Evolutionary conservation across 768 basidiomycete genomes (phyloP), one percentile per base, ranked within the genome.

Genomic region (Pisolithus microcarpus): DNA sequence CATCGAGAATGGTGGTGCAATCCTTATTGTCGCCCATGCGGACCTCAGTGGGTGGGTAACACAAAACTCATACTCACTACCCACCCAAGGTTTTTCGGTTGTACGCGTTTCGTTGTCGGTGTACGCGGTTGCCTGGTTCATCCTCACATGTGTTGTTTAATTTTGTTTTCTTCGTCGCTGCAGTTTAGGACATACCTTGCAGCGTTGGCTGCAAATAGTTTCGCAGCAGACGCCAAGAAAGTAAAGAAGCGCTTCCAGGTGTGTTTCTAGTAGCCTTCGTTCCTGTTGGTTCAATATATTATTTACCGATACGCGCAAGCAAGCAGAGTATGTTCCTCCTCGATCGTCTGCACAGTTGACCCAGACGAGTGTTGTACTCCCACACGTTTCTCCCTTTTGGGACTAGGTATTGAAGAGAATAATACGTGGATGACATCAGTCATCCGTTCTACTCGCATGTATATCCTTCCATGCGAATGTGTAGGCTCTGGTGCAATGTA

Each of bases 341-440:
- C 85, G 87, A 55, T 85, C 93, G 23, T 96, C 98, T 64, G 96
- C 95, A 16, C 82, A 96, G 52, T 78, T 99, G 61, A 94, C 98
- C 51, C 95, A 97, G 68, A 96, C 94, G 16, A 95, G 1, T 98
- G 91, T 79, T 99, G 26, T 99, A 99, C 67, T 87, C 79, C 38
- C 86, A 87, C 56, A 84, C 94, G 48, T 95, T 96, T 76, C 98
- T 99, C 82, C 96, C 96, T 5, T n/a, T n/a, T n/a, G n/a, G n/a
- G n/a, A n/a, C n/a, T n/a, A 47, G 93, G 93, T 38, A 91, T 96
- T 55, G 93, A 97, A 67, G 93, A 93, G 64, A 93, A 96, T 65
- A 93, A 93, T 92, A 62, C 59, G 87, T 15, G 34, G 13, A 34
- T 34, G 34, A 15, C 13, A 11, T 15, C 34, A 15, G 15, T 34